Percentiles rank a stretch among this genome's conserved stretches.
Evolutionary conservation across 2,329 filamentous ascomycete species (phyloP).

Genomic region (Pseudogymnoascus sp.): DNA sequence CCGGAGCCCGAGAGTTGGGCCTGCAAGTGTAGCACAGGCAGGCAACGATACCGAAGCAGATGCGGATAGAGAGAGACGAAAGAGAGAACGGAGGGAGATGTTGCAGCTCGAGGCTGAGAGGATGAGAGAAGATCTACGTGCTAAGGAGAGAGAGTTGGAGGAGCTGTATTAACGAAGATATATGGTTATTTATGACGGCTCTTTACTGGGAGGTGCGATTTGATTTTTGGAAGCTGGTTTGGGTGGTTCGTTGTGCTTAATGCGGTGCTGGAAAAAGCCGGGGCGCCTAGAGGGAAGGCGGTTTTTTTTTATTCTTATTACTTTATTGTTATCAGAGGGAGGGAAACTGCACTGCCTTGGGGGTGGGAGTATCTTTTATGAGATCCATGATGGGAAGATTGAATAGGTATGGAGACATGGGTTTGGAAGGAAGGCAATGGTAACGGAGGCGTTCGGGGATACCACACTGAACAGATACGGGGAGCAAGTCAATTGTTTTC

Average conservation of each 20-base stretch:
- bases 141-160: conserved; percentile 25
- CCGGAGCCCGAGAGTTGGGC: conserved; percentile 10
- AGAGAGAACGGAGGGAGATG: conserved; percentile 54
- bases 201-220: neutral
- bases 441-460: neutral
- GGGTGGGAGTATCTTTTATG: neutral
- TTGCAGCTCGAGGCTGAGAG: conserved; percentile 65
- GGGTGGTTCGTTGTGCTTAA: neutral
- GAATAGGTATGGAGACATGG: neutral
- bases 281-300: neutral
- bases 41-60: neutral
- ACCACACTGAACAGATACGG: neutral
- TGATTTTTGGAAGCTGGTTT: neutral
- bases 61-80: conserved; percentile 34
- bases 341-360: neutral
- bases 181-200: conserved; percentile 3
- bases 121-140: conserved; percentile 43
- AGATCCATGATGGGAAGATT: conserved; percentile 3
- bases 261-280: neutral
- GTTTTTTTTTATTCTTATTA: neutral
- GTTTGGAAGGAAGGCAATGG: neutral
- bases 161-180: conserved; percentile 17
- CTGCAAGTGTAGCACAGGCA: neutral
- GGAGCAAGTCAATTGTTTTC: neutral
- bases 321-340: neutral